Evolutionary conservation across 2,329 filamentous ascomycete genomes (phyloP), one percentile per base, ranked within the genome.

Genomic region (Fusarium penzigii): DNA sequence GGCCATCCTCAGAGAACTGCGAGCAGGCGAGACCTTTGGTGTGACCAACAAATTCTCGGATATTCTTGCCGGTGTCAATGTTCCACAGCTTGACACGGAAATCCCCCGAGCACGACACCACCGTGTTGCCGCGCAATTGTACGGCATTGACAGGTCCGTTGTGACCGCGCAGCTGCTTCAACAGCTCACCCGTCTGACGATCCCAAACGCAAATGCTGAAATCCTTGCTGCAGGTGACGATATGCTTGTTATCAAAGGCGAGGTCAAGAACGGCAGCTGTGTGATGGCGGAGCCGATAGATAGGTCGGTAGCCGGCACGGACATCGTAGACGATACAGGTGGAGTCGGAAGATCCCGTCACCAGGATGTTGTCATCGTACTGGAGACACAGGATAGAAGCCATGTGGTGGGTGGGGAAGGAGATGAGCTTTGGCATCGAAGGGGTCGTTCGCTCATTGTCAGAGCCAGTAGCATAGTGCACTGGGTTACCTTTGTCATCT

Each of bases 141-240:
- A 99, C 92, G 2, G 94, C 92, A 68, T 99, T 99, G 61, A 99
- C 94, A 1, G 94, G 94, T 0, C 94, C 94, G 2, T 85, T 81
- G 71, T 99, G 94, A 8, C 93, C 94, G 36, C 84, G 82, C 44
- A 99, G 82, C 65, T 90, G 88, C 65, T 89, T 90, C 44, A 96
- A 73, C 43, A 95, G 78, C 10, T 77, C 75, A 36, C 91, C 90
- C 0, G 90, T 94, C 49, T 83, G 75, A 42, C 94, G 89, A 66
- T 96, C 90, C 93, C 93, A 97, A 20, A 99, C 86, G 67, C 92
- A 95, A 68, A 99, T 96, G 57, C 83, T 92, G 39, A 88, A 86
- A 72, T 99, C 94, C 73, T 99, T 99, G 69, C 91, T 96, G 78
- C 94, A 99, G 6, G 93, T 97, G 46, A 97, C 88, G 65, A 99